A percentile compares a stretch with the other conserved stretches of the same genome.
Conservation (phyloP, 139 green algal species). For the Dunaliella primolecta region DNA sequence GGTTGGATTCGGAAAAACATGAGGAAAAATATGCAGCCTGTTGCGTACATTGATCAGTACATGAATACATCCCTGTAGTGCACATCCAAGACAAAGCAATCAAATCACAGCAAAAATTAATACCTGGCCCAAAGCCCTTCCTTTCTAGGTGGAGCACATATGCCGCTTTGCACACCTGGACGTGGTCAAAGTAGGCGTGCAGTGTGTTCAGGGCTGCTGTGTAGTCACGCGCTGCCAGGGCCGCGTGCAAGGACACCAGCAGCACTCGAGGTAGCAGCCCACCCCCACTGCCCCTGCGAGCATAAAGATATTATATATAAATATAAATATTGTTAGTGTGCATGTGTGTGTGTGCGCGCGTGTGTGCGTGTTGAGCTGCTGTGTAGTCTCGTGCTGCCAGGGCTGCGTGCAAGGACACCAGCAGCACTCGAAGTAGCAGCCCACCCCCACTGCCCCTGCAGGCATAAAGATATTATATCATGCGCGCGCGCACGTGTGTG, state of each 20-base stretch:
- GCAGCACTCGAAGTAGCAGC: slow-evolving; percentile 16
- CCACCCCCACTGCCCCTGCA: slow-evolving; percentile 6
- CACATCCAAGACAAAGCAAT: too few relatives aligned
- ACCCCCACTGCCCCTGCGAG: slow-evolving; percentile 7
- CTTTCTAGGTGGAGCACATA: too few relatives aligned
- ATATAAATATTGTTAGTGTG: background rate
- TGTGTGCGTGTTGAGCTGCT: slow-evolving; percentile 19
- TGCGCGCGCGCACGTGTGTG: background rate
- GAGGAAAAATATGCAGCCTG: too few relatives aligned
- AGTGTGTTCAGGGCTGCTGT: slow-evolving; percentile 29
- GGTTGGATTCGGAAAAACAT: too few relatives aligned
- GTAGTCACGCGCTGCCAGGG: slow-evolving; percentile 39
- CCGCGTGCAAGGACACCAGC: slow-evolving; percentile 18
- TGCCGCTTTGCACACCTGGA: too few relatives aligned
- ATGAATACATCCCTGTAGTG: too few relatives aligned
- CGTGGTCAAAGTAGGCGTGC: slow-evolving; percentile 26
- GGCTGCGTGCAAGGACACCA: slow-evolving; percentile 24
- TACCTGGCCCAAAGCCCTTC: too few relatives aligned
- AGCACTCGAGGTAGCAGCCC: slow-evolving; percentile 18
- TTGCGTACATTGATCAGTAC: too few relatives aligned
- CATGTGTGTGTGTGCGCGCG: background rate
- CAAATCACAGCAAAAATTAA: too few relatives aligned
- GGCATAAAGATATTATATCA: background rate
- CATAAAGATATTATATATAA: too few relatives aligned
- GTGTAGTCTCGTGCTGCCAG: slow-evolving; percentile 38